phyloP scores from a whole-genome alignment of 768 basidiomycete genomes.

The Panellus pusillus region DNA sequence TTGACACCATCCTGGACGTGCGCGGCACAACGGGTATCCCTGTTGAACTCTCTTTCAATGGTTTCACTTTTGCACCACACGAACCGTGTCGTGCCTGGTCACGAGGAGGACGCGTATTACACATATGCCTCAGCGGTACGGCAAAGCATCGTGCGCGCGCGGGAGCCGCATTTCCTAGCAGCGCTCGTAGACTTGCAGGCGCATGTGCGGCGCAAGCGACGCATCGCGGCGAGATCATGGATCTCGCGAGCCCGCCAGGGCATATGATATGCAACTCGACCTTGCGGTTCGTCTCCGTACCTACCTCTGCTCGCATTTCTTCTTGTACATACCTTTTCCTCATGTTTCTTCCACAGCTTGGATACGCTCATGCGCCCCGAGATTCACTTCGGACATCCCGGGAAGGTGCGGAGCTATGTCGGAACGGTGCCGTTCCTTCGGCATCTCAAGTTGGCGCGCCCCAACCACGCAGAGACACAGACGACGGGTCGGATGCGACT shows the following conservation, averaged over 20 bases:
- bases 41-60: conserved; percentile 2
- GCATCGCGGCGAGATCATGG: conserved; percentile 4
- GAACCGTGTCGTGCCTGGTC: not conserved
- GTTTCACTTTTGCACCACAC: conserved; percentile 9
- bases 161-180: not conserved
- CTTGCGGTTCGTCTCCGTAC: not conserved
- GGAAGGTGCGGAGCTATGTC: conserved; percentile 4
- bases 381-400: conserved; percentile 8
- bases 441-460: conserved; percentile 11
- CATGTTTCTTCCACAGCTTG: no score
- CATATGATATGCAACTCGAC: conserved; percentile 10
- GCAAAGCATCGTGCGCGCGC: conserved; percentile 1
- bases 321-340: no score
- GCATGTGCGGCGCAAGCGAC: not conserved
- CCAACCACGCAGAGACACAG: conserved; percentile 5
- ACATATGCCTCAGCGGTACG: conserved; percentile 6
- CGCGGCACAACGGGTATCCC: conserved; percentile 6
- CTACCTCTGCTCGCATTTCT: not conserved
- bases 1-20: conserved; percentile 13
- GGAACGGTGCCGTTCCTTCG: conserved; percentile 10
- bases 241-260: conserved; percentile 11
- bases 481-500: not conserved
- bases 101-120: not conserved
- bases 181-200: conserved; percentile 9
- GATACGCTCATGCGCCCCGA: conserved; percentile 9